Evolutionary conservation across 2,329 filamentous ascomycete genomes (phyloP).

Genomic region (Beauveria brongniartii): DNA sequence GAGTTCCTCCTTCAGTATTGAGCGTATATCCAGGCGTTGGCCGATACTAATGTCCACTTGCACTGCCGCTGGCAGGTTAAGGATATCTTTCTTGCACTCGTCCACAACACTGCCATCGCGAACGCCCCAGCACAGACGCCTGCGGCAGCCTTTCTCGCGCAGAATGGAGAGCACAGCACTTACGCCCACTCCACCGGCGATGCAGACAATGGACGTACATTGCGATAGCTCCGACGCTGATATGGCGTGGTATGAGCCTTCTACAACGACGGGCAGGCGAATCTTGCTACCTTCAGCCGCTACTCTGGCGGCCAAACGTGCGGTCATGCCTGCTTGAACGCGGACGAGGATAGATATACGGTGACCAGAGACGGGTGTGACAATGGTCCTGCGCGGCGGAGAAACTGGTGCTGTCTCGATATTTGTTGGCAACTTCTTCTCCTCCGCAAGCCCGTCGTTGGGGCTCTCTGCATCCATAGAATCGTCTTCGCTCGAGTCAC

Average conservation of each 20-base stretch:
- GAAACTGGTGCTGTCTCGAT: not conserved
- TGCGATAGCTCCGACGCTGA: slow-evolving; percentile 16
- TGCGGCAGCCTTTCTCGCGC: slow-evolving; percentile 6
- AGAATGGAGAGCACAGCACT: slow-evolving; percentile 23
- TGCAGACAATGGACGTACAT: slow-evolving; percentile 20
- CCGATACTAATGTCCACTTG: slow-evolving; percentile 18
- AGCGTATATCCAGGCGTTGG: slow-evolving; percentile 15
- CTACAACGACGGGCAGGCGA: slow-evolving; percentile 19
- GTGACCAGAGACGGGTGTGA: not conserved
- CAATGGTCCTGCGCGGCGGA: not conserved
- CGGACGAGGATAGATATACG: slow-evolving; percentile 19
- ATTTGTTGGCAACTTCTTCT: not conserved
- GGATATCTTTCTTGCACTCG: slow-evolving; percentile 14
- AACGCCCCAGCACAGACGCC: slow-evolving; percentile 20
- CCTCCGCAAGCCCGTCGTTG: not conserved
- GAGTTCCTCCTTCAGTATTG: slow-evolving; percentile 18
- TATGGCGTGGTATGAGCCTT: slow-evolving; percentile 21
- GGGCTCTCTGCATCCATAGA: not conserved
- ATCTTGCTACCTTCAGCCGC: not conserved
- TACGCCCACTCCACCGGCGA: slow-evolving; percentile 27
- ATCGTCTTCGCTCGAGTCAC: not conserved
- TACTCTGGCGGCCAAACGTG: slow-evolving; percentile 13
- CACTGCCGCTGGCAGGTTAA: slow-evolving; percentile 13
- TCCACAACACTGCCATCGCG: slow-evolving; percentile 15
- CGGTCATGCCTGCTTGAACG: slow-evolving; percentile 18